A percentile compares a stretch with the other conserved stretches of the same genome.
Conservation (phyloP, 1,284 basidiomycete species). For the Tremellales sp. region DNA sequence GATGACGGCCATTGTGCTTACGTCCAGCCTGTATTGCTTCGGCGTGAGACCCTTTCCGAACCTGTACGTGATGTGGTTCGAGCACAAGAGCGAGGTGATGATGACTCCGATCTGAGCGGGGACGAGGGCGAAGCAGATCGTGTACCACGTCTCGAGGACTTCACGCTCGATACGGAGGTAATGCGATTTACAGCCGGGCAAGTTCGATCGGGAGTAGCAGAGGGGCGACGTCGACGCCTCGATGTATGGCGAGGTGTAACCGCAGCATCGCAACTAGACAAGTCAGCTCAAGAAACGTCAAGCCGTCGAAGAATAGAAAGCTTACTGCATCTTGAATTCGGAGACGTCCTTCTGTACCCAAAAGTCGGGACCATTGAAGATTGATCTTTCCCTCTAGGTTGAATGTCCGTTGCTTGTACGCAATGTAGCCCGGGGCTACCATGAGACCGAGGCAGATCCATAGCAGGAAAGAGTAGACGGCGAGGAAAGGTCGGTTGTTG, state of each 20-base stretch:
- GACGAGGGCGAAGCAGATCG: constrained; percentile 61
- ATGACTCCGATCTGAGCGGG: constrained; percentile 64
- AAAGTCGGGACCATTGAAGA: constrained; percentile 59
- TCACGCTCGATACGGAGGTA: constrained; percentile 60
- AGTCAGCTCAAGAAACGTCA: no score
- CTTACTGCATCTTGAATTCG: constrained; percentile 59
- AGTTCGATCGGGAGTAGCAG: constrained; percentile 61
- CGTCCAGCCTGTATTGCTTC: constrained; percentile 62
- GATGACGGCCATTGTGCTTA: constrained; percentile 64
- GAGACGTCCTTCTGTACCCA: constrained; percentile 57
- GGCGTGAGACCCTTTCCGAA: constrained; percentile 76
- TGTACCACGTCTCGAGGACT: constrained; percentile 58
- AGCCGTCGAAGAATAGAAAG: not conserved
- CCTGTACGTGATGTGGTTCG: constrained; percentile 68
- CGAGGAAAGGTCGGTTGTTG: constrained; percentile 68
- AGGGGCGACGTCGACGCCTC: constrained; percentile 62
- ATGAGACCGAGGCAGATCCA: constrained; percentile 64
- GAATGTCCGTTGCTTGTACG: constrained; percentile 62
- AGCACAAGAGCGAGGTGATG: constrained; percentile 60
- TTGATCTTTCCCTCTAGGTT: constrained; percentile 71
- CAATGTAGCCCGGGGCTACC: constrained; percentile 63
- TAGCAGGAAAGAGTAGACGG: constrained; percentile 65
- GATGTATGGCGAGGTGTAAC: constrained; percentile 62
- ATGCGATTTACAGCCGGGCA: constrained; percentile 65
- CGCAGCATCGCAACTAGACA: constrained; percentile 60